A percentile compares a stretch with the other conserved stretches of the same genome.
Evolutionary conservation across 495 filamentous ascomycete genomes (phyloP).

Genomic region (Aspergillus cavernicola): DNA sequence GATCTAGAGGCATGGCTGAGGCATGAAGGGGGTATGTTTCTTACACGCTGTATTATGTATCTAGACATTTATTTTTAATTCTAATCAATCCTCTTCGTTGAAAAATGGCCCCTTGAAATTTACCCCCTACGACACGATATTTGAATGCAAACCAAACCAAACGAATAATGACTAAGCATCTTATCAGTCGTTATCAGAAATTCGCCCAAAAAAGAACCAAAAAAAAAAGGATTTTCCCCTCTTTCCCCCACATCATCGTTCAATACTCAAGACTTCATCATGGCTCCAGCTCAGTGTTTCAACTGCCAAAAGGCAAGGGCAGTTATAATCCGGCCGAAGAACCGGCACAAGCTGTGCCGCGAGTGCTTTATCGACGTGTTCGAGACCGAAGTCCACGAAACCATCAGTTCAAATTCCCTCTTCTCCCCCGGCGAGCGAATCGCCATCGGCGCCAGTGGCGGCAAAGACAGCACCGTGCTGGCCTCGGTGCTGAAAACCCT

Average conservation of each 20-base stretch:
- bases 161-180: constrained; percentile 16
- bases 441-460: constrained; percentile 93
- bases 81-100: background rate
- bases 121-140: background rate
- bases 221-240: constrained; percentile 6
- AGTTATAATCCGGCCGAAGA: constrained; percentile 89
- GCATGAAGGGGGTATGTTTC: background rate
- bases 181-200: constrained; percentile 8
- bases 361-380: constrained; percentile 81
- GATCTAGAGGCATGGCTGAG: constrained; percentile 46
- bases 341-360: constrained; percentile 87
- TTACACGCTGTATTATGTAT: constrained; percentile 2
- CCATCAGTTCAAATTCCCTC: constrained; percentile 71
- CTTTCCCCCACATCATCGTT: background rate
- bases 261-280: constrained; percentile 21
- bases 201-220: background rate
- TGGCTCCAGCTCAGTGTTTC: constrained; percentile 64
- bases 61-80: constrained; percentile 5
- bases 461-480: constrained; percentile 96
- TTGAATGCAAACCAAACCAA: constrained; percentile 15
- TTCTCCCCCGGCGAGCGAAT: constrained; percentile 83
- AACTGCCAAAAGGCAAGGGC: constrained; percentile 74
- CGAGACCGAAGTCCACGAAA: constrained; percentile 90
- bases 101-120: background rate
- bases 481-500: constrained; percentile 92